Evolutionary conservation across 306 rosid species (phyloP).

Genomic region (Trichosanthes truncata): DNA sequence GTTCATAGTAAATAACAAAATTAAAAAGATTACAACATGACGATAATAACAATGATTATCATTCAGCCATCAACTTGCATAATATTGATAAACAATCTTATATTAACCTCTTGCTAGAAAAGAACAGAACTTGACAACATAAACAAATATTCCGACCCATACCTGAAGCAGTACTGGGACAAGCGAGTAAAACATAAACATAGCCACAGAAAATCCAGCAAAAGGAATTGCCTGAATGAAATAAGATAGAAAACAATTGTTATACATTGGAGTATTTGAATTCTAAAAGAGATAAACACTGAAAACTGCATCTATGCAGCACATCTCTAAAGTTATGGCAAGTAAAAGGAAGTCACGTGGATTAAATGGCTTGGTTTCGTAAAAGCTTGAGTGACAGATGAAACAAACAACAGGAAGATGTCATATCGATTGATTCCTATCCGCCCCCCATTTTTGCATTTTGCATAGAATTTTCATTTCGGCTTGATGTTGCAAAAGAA

Average conservation of each 20-base stretch:
- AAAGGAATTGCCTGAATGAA: conserved; percentile 78
- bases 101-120: neutral
- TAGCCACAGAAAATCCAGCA: conserved; percentile 73
- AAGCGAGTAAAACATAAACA: conserved; percentile 86
- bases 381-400: neutral
- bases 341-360: neutral
- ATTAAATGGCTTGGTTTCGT: neutral
- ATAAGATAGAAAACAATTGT: conserved; percentile 19
- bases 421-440: neutral
- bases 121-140: neutral
- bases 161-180: conserved; percentile 93
- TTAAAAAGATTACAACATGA: neutral
- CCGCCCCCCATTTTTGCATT: neutral
- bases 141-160: conserved; percentile 10
- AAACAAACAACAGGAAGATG: neutral
- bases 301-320: neutral
- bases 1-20: neutral
- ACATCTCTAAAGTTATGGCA: neutral
- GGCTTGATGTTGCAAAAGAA: neutral
- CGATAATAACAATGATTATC: neutral
- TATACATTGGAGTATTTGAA: neutral
- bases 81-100: neutral
- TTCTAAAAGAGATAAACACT: neutral
- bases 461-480: neutral
- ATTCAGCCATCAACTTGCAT: neutral